Conservation (phyloP, 2,329 filamentous ascomycete species). For the Orbilia javanica region DNA sequence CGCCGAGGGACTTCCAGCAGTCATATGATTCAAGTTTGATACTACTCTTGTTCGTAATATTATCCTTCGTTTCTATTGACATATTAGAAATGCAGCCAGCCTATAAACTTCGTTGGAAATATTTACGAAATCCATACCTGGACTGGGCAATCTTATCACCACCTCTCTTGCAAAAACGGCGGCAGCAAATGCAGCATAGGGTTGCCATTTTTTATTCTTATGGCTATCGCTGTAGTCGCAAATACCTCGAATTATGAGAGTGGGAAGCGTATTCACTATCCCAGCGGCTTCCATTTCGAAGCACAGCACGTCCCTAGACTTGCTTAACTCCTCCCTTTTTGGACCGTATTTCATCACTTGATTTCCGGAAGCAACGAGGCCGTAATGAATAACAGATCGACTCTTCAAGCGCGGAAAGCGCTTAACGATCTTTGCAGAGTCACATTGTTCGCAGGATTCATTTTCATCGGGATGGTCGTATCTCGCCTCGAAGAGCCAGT, state of each 20-base stretch:
- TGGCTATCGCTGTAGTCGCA: slow-evolving; percentile 21
- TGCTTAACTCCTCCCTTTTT: not conserved
- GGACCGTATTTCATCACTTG: slow-evolving; percentile 18
- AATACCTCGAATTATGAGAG: slow-evolving; percentile 7
- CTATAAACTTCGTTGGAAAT: not conserved
- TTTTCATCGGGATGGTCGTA: slow-evolving; percentile 31
- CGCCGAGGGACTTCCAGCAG: too few species aligned
- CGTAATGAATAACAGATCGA: slow-evolving; percentile 17
- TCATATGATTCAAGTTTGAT: too few species aligned
- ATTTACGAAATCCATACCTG: too few species aligned
- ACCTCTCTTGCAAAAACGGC: slow-evolving; percentile 7
- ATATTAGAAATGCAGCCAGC: not conserved
- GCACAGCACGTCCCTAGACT: not conserved
- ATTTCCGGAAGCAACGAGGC: slow-evolving; percentile 24
- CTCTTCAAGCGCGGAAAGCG: not conserved
- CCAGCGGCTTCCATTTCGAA: too few species aligned
- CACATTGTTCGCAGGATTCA: slow-evolving; percentile 26
- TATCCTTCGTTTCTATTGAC: too few species aligned
- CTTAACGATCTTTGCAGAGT: not conserved
- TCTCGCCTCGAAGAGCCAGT: slow-evolving; percentile 26
- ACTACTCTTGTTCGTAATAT: too few species aligned
- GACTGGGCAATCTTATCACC: not conserved
- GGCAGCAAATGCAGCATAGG: slow-evolving; percentile 1
- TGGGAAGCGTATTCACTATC: slow-evolving; percentile 20
- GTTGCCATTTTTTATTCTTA: slow-evolving; percentile 11